Base-by-base conservation (phyloP, 2,329 filamentous ascomycete genomes). In the Taxawa tesnikishii region DNA sequence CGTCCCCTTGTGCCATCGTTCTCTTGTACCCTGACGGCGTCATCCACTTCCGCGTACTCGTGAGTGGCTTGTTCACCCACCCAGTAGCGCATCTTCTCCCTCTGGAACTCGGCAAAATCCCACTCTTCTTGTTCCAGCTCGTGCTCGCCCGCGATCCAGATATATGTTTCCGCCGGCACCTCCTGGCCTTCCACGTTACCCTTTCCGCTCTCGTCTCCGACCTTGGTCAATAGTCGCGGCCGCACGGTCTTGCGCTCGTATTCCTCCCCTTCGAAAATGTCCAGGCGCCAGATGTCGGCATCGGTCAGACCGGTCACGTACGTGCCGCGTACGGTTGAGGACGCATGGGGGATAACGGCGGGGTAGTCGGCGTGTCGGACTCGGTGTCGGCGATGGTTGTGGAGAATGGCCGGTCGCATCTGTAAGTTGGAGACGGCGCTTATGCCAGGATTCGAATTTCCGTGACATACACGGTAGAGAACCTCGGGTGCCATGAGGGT, bases 81-180 rank as follows among this genome's bases (percentile, higher is more conserved):
- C 75, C 75, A 79, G 43, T 61, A 59, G 29, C 54, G 48, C 67
- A 80, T 62, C 62, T 85, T 93, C 39, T 90, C 77, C 45, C 67
- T 65, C 39, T 79, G 73, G 51, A 94, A 96, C 40, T 81, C 74
- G 29, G 78, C 75, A 59, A 85, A 90, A 53, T 93, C 83, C 88
- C 88, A 96, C 54, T 94, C 85, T 14, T 62, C 56, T 18, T 70
- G 63, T 54, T 93, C 83, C 12, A 96, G 58, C 0, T 56, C 36
- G 7, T 59, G 38, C 28, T 47, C 38, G 27, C 55, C 44, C 11
- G 63, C 54, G 40, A 63, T 53, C 51, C 68, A 71, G 5, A 83
- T 67, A 31, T 67, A 67, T 15, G 43, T 63, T 46, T 58, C 66
- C 34, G 50, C 59, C 36, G 59, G 52, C 1, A 67, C 49, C 29